A percentile compares a stretch with the other conserved stretches of the same genome.
These are phyloP conservation scores for Vaccinium corymbosum DNA, from an alignment of 148 eudicot genomes.

Conservation along the genomic window DNA sequence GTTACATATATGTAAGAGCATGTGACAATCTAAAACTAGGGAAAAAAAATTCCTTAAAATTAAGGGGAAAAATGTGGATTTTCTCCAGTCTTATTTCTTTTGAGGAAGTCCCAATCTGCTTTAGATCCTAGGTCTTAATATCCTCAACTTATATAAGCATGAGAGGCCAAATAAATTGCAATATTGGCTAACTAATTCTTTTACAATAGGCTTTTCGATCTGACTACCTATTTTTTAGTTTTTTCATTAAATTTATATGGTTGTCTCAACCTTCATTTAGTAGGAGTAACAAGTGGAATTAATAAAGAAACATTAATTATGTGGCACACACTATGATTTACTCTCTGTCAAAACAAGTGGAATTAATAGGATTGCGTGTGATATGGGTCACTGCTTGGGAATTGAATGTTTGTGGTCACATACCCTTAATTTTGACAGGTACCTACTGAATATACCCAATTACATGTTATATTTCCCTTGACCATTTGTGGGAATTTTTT, in stretches of 20 bases:
- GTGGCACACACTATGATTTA: no score
- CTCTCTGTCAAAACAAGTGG: background rate
- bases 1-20: background rate
- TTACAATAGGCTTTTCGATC: background rate
- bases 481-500: background rate
- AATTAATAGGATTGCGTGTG: background rate
- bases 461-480: background rate
- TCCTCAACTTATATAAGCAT: background rate
- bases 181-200: background rate
- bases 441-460: background rate
- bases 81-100: no score
- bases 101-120: no score
- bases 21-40: no score
- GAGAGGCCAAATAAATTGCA: background rate
- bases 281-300: background rate
- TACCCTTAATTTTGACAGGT: background rate
- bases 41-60: no score
- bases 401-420: conserved; percentile 12
- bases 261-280: background rate
- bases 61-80: no score
- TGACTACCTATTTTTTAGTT: no score
- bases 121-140: no score
- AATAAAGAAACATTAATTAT: background rate
- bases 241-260: background rate
- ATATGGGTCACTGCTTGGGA: background rate